Percentiles rank a stretch among this genome's conserved stretches.
Conservation (phyloP, 129 eudicot species). For the Scalesia atractyloides region DNA sequence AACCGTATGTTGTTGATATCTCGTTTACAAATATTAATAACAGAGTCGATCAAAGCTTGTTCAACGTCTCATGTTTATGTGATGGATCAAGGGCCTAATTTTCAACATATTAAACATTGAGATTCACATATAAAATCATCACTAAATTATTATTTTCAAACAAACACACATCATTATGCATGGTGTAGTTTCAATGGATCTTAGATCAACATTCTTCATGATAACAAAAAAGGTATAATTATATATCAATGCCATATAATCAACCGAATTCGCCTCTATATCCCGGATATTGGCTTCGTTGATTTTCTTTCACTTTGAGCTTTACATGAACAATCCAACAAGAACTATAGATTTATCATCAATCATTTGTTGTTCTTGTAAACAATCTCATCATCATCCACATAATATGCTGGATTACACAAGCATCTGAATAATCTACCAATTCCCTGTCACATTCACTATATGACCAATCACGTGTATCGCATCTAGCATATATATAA, state of each 20-base stretch:
- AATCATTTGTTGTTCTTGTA: constrained; percentile 78
- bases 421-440: constrained; percentile 96
- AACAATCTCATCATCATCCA: constrained; percentile 94
- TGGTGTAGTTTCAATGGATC: background rate
- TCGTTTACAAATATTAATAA: no score
- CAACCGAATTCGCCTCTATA: constrained; percentile 12
- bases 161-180: constrained; percentile 2
- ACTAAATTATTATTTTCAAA: background rate
- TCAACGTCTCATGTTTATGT: no score
- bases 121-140: no score
- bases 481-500: background rate
- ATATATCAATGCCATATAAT: background rate
- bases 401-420: constrained; percentile 97
- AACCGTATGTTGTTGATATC: no score
- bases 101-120: no score
- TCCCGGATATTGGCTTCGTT: constrained; percentile 8
- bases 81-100: no score
- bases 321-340: constrained; percentile 17
- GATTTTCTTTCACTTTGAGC: background rate
- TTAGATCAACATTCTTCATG: background rate
- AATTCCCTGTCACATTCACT: constrained; percentile 66
- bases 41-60: no score
- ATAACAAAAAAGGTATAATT: background rate
- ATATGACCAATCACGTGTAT: background rate
- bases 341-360: background rate